A percentile compares a stretch with the other conserved stretches of the same genome.
Evolutionary conservation across 352 stramenopile genomes (phyloP).

Genomic region (Phytopythium mirpurense): DNA sequence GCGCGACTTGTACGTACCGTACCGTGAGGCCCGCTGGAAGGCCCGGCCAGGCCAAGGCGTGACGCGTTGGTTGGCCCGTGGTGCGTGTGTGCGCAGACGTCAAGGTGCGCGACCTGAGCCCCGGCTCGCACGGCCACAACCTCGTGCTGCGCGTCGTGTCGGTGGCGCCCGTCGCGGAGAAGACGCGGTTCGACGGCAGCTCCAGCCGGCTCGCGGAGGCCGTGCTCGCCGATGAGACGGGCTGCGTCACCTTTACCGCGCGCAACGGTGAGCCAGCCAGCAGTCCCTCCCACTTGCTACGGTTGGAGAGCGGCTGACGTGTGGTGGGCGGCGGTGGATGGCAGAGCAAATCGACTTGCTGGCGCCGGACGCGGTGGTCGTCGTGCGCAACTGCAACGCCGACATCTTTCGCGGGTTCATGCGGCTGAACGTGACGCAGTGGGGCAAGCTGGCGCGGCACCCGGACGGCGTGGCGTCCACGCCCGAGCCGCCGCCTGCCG

Average conservation of each 20-base stretch:
- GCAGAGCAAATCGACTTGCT: conserved; percentile 77
- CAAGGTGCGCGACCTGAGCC: conserved; percentile 70
- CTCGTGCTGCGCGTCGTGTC: conserved; percentile 72
- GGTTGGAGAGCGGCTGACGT: background rate
- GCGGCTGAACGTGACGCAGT: conserved; percentile 81
- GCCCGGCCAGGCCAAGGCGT: background rate
- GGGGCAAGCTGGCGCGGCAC: conserved; percentile 70
- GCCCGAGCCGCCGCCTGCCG: conserved; percentile 32
- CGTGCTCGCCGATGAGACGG: conserved; percentile 76
- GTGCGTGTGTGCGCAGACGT: conserved; percentile 36
- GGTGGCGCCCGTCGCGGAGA: conserved; percentile 49
- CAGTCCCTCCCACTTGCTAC: no score
- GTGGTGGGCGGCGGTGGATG: conserved; percentile 4
- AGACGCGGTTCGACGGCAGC: conserved; percentile 66
- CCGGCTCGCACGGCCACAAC: conserved; percentile 75
- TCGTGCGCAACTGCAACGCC: conserved; percentile 78
- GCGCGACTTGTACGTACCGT: conserved; percentile 34
- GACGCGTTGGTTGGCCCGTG: background rate
- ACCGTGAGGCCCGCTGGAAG: no score
- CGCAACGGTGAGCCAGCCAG: conserved; percentile 45
- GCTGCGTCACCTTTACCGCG: conserved; percentile 75
- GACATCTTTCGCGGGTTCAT: conserved; percentile 86
- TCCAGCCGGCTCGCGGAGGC: conserved; percentile 68
- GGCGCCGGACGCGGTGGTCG: conserved; percentile 43
- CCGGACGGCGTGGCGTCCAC: conserved; percentile 75